Evolutionary conservation across 805 yeast species (phyloP), one percentile per base, ranked within the genome.

Genomic region (Peterozyma toletana): DNA sequence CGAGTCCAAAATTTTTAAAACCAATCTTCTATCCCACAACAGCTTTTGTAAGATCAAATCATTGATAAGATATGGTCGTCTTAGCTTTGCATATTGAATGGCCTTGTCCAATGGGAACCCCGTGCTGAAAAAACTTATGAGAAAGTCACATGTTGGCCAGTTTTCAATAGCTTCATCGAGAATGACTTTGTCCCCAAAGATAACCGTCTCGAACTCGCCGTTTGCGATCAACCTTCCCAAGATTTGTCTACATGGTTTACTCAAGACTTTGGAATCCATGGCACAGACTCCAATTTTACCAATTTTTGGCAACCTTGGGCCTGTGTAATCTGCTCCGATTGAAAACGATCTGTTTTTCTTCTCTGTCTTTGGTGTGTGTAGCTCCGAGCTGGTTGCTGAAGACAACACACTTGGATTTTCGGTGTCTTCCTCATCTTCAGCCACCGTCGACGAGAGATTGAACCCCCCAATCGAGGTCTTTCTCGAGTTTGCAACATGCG

Each of bases 251-350:
- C 97, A 91, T 2, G 99, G 99, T 66, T 93, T 93, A 37, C 95
- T 84, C 57, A 95, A 73, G 2, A 90, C 99, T 63, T 93, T 93
- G 47, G 90, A 83, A 63, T 93, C 99, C 97, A 93, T 90, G 10
- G 99, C 99, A 66, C 99, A 93, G 1, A 93, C 96, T 42, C 99
- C 99, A 53, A 93, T 87, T 52, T 87, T 90, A 35, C 99, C 98
- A 50, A 90, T 78, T 51, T 75, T 79, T 3, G 86, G 87, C 41
- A 80, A 55, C 49, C 73, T 71, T 3, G 80, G 75, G 10, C 73
- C 70, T 9, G 63, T 63, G 10, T 56, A 58, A 42, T 67, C 75
- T 4, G 27, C 27, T 17, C 66, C 63, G 18, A 66, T 63, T 5
- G 69, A 63, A 14, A 60, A 53, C 15, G 63, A 53, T 35, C 67